Evolutionary conservation across 768 basidiomycete genomes (phyloP).

Genomic region (Collybia mongolica): DNA sequence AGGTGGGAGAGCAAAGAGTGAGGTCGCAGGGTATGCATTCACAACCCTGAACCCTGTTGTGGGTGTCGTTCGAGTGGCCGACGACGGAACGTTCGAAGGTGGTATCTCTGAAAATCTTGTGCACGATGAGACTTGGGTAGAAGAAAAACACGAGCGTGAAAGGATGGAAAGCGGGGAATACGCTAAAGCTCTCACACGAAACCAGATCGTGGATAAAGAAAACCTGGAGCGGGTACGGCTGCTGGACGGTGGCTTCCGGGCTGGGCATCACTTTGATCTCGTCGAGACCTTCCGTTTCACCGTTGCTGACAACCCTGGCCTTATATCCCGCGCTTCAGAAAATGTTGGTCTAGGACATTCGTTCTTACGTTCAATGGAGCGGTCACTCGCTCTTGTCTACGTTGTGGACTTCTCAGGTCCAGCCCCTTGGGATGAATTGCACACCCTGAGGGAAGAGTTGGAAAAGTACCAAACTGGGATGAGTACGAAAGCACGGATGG

Average conservation of each 20-base stretch:
- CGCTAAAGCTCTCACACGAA: slow-evolving; percentile 49
- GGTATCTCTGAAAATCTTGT: slow-evolving; percentile 44
- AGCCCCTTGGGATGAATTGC: slow-evolving; percentile 76
- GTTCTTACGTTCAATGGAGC: slow-evolving; percentile 91
- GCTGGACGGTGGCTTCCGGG: slow-evolving; percentile 18
- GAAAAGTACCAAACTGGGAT: slow-evolving; percentile 80
- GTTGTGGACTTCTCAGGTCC: slow-evolving; percentile 84
- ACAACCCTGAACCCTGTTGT: slow-evolving; percentile 95
- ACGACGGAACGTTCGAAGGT: slow-evolving; percentile 76
- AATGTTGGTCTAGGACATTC: slow-evolving; percentile 93
- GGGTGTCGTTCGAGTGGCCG: slow-evolving; percentile 82
- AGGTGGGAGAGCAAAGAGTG: slow-evolving; percentile 77
- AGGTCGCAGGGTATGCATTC: slow-evolving; percentile 90
- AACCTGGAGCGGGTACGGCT: slow-evolving; percentile 7
- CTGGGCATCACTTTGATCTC: slow-evolving; percentile 55
- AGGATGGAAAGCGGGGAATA: slow-evolving; percentile 52
- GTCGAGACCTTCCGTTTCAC: slow-evolving; percentile 87
- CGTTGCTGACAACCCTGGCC: slow-evolving; percentile 95
- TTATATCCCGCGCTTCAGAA: slow-evolving; percentile 80
- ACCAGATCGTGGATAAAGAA: slow-evolving; percentile 31
- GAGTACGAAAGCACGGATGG: slow-evolving; percentile 72
- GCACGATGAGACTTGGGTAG: slow-evolving; percentile 67
- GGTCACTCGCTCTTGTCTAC: slow-evolving; percentile 86
- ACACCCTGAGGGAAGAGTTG: slow-evolving; percentile 74
- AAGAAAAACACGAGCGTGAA: slow-evolving; percentile 43